A percentile compares a stretch with the other conserved stretches of the same genome.
Conservation (phyloP, 768 basidiomycete genomes). For the Solioccasus polychromus region DNA sequence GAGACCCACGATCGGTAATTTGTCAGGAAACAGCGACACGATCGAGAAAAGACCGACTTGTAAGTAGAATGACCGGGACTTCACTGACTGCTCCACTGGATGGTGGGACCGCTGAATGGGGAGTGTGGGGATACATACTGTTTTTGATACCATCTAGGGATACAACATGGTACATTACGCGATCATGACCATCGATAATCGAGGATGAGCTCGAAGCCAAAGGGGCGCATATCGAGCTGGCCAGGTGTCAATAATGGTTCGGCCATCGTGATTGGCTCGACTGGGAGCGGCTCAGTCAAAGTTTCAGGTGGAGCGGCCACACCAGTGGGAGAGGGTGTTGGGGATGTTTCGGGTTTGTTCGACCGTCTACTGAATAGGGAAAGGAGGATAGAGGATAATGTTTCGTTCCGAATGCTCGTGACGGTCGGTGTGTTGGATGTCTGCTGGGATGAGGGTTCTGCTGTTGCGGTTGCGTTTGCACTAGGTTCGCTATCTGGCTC, state of each 20-base stretch:
- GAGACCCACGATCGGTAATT: slow-evolving; percentile 1
- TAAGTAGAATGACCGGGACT: too few relatives aligned
- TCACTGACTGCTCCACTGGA: background rate
- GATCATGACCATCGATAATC: slow-evolving; percentile 67
- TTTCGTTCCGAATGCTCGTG: slow-evolving; percentile 11
- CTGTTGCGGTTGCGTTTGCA: slow-evolving; percentile 25
- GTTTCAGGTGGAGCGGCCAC: slow-evolving; percentile 3
- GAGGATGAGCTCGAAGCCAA: slow-evolving; percentile 69
- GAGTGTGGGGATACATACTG: slow-evolving; percentile 14
- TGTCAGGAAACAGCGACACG: too few relatives aligned
- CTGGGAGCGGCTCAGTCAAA: background rate
- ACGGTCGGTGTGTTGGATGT: slow-evolving; percentile 6
- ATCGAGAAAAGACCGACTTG: slow-evolving; percentile 1
- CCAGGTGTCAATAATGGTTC: slow-evolving; percentile 33
- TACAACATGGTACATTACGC: slow-evolving; percentile 20
- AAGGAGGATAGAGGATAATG: slow-evolving; percentile 24
- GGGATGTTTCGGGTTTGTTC: slow-evolving; percentile 1
- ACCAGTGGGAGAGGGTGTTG: background rate
- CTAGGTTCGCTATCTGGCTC: slow-evolving; percentile 22
- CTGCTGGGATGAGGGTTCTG: slow-evolving; percentile 16
- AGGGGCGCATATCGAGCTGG: slow-evolving; percentile 70
- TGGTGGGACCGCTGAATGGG: too few relatives aligned
- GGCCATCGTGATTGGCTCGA: slow-evolving; percentile 12
- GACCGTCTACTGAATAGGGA: slow-evolving; percentile 21
- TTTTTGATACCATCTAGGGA: slow-evolving; percentile 11